Percentiles rank a stretch among this genome's conserved stretches.
Evolutionary conservation across 768 basidiomycete genomes (phyloP).

Genomic region (Agrocybe praecox): DNA sequence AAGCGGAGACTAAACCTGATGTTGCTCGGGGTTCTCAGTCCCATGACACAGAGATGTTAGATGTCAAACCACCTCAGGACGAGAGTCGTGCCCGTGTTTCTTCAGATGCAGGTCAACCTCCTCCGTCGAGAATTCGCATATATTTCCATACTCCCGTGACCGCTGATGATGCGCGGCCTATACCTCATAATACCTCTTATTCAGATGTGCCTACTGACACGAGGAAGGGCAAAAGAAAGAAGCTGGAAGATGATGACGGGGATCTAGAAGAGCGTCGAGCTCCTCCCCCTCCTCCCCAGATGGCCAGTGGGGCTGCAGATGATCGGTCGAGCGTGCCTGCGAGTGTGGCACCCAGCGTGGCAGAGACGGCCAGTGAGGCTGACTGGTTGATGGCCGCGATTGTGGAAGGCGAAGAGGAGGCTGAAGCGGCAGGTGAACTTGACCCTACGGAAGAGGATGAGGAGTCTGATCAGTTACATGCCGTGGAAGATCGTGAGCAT

Average conservation of each 20-base stretch:
- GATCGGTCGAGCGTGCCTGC: slow-evolving; percentile 61
- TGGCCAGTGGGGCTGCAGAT: slow-evolving; percentile 43
- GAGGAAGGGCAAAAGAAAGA: slow-evolving; percentile 86
- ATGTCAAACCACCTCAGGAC: slow-evolving; percentile 31
- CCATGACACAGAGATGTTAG: slow-evolving; percentile 30
- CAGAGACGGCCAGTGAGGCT: slow-evolving; percentile 76
- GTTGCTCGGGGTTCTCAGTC: slow-evolving; percentile 25
- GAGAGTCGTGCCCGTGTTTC: slow-evolving; percentile 23
- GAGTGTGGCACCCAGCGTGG: slow-evolving; percentile 65
- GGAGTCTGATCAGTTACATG: slow-evolving; percentile 45
- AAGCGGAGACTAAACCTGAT: slow-evolving; percentile 28
- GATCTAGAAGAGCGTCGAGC: slow-evolving; percentile 74
- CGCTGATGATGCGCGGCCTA: slow-evolving; percentile 77
- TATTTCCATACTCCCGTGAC: slow-evolving; percentile 92
- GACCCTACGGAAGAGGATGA: slow-evolving; percentile 47
- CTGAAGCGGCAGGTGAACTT: slow-evolving; percentile 42
- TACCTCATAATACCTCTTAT: slow-evolving; percentile 61
- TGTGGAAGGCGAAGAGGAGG: slow-evolving; percentile 68
- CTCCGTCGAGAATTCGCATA: slow-evolving; percentile 83
- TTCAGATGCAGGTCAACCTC: slow-evolving; percentile 41
- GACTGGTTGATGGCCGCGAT: slow-evolving; percentile 93
- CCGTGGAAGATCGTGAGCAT: slow-evolving; percentile 40
- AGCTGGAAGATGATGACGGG: slow-evolving; percentile 86
- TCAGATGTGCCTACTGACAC: slow-evolving; percentile 54
- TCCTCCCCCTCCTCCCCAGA: slow-evolving; percentile 65